Evolutionary conservation across 768 basidiomycete genomes (phyloP), one percentile per base, ranked within the genome.

Genomic region (Calocera cornea): DNA sequence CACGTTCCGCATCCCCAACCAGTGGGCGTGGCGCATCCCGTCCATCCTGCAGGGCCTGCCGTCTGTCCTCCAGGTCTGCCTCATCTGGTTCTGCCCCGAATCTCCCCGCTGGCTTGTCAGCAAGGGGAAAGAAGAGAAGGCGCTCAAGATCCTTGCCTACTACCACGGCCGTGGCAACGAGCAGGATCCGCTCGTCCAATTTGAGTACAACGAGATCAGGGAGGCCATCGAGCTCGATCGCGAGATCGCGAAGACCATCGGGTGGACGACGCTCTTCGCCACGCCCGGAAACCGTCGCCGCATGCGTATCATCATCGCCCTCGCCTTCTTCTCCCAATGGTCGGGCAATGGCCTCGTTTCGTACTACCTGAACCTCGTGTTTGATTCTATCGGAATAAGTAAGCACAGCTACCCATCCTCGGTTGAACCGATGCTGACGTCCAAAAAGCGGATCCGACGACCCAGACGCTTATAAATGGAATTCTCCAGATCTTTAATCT

Each of bases 301-400:
- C 2, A 84, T 90, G 84, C 76, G 80, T 60, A 80, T 89, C 64
- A 83, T 90, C 69, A 76, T 89, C 68, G 84, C 80, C 1, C 82
- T 90, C 50, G 86, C 84, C 3, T 72, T 87, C 27, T 89, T 87
- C 75, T 86, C 86, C 0, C 89, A 91, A 69, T 90, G 87, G 89
- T 41, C 85, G 64, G 86, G 86, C 1, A 88, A 87, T 65, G 87
- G 87, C 17, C 76, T 89, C 34, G 83, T 88, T 1, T 86, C 86
- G 0, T 88, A 87, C 75, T 90, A 90, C 73, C 87, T 90, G 70
- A 83, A 86, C 69, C 76, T 86, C 17, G 82, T 89, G 1, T 75
- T 90, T 47, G 81, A 84, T 49, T 82, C 84, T 41, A 82, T 90
- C 19, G 87, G 87, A 0, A 82, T 90, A 68, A 79, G n/a, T n/a